Percentiles rank a stretch among this genome's conserved stretches.
phyloP scores from a whole-genome alignment of 176 grass and related monocot genomes.

The Eleusine coracana region DNA sequence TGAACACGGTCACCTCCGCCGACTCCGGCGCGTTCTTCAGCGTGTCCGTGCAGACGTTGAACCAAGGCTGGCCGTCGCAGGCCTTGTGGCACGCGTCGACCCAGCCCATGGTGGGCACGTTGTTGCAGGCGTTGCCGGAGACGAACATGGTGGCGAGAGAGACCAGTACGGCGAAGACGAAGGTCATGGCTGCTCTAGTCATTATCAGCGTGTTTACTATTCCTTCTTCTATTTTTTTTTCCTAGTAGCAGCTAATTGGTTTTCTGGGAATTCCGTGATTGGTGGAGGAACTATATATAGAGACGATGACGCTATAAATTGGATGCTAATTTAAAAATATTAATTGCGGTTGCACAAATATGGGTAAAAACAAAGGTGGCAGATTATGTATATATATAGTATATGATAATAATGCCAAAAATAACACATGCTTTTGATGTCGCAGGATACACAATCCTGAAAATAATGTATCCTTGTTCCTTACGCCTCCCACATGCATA shows the following conservation, averaged over 20 bases:
- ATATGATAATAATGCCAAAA: too few species aligned
- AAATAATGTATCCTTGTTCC: too few species aligned
- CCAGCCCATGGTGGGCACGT: neutral
- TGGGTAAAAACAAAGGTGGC: too few species aligned
- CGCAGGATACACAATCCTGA: too few species aligned
- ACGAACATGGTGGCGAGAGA: neutral
- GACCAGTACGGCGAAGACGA: neutral
- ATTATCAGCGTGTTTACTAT: too few species aligned
- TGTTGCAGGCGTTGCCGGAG: neutral
- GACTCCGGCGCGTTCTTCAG: neutral
- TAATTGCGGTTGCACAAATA: too few species aligned
- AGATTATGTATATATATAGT: too few species aligned
- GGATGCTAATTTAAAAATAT: too few species aligned
- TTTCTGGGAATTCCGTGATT: neutral
- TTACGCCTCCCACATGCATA: too few species aligned
- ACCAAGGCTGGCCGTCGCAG: neutral
- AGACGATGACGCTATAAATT: too few species aligned
- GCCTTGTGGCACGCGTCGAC: neutral
- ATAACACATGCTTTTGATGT: too few species aligned
- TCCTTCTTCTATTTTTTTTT: neutral
- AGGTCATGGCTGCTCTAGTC: neutral
- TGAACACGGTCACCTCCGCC: slow-evolving; percentile 7
- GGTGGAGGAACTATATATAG: too few species aligned
- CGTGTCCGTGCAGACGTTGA: slow-evolving; percentile 2
- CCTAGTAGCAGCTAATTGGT: neutral